Evolutionary conservation across 331 rosid species (phyloP).

Genomic region (Quercus tomentella): DNA sequence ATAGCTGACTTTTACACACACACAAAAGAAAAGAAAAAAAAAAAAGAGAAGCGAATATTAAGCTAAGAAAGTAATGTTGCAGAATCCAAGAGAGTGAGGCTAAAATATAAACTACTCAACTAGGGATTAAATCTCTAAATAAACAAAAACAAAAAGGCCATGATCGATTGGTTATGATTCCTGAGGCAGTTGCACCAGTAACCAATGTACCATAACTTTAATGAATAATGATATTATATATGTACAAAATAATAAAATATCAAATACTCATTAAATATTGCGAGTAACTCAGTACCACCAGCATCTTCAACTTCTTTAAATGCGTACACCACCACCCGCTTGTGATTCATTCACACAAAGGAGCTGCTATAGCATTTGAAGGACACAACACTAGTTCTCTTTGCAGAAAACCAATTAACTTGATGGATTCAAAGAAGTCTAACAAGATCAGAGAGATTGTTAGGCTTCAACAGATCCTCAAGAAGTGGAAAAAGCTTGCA

Average conservation of each 20-base stretch:
- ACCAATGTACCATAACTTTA: constrained; percentile 19
- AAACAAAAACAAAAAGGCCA: constrained; percentile 3
- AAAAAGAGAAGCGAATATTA: neutral
- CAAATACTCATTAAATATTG: neutral
- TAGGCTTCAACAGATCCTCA: constrained; percentile 82
- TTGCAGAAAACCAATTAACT: neutral
- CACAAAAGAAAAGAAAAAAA: no score
- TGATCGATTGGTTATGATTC: constrained; percentile 8
- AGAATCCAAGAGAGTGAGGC: constrained; percentile 13
- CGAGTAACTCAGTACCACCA: neutral
- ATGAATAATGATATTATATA: neutral
- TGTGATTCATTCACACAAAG: neutral
- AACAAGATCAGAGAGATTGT: constrained; percentile 75
- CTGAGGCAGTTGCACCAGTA: constrained; percentile 25
- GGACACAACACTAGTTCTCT: neutral
- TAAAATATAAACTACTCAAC: neutral
- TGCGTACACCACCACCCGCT: constrained; percentile 10
- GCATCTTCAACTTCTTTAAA: constrained; percentile 26
- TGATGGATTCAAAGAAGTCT: constrained; percentile 63
- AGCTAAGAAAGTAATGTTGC: neutral
- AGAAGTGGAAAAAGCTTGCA: constrained; percentile 68
- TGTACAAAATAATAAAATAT: neutral
- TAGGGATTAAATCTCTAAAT: neutral
- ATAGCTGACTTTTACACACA: no score
- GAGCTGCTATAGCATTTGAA: neutral